Evolutionary conservation across 2,329 filamentous ascomycete species (phyloP).

Genomic region (Pseudonectria buxi): DNA sequence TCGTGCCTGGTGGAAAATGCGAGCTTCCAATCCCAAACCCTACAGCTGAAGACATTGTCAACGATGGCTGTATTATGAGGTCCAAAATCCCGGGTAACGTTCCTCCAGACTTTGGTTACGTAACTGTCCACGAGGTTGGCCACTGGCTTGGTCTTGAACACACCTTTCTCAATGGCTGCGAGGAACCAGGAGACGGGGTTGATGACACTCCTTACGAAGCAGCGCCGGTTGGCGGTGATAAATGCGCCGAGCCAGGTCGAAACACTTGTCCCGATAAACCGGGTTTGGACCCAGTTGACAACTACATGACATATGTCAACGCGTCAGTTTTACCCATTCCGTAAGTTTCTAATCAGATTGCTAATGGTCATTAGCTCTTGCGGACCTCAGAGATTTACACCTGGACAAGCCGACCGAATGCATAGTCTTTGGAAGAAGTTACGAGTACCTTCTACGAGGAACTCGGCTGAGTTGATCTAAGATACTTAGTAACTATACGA

Average conservation of each 20-base stretch:
- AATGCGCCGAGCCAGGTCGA: conserved; percentile 11
- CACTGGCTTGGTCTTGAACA: conserved; percentile 35
- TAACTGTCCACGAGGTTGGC: conserved; percentile 29
- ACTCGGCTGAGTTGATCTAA: too few relatives aligned
- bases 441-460: too few relatives aligned
- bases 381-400: too few relatives aligned
- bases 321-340: conserved; percentile 21
- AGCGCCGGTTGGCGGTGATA: conserved; percentile 24
- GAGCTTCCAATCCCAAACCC: conserved; percentile 30
- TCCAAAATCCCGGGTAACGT: conserved; percentile 1
- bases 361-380: too few relatives aligned
- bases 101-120: conserved; percentile 9
- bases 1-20: conserved; percentile 5
- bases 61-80: conserved; percentile 15
- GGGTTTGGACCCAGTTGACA: conserved; percentile 22
- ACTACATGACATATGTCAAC: conserved; percentile 27
- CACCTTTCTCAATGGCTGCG: conserved; percentile 31
- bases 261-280: conserved; percentile 5
- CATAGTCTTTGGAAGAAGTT: too few relatives aligned
- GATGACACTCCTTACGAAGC: conserved; percentile 31
- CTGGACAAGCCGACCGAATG: too few relatives aligned
- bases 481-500: too few relatives aligned
- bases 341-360: too few relatives aligned
- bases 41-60: conserved; percentile 18
- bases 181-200: conserved; percentile 27